Percentiles rank a stretch among this genome's conserved stretches.
These are phyloP conservation scores for Carex arenaria DNA, from an alignment of 202 grass and related monocot species.

Conservation along the genomic window DNA sequence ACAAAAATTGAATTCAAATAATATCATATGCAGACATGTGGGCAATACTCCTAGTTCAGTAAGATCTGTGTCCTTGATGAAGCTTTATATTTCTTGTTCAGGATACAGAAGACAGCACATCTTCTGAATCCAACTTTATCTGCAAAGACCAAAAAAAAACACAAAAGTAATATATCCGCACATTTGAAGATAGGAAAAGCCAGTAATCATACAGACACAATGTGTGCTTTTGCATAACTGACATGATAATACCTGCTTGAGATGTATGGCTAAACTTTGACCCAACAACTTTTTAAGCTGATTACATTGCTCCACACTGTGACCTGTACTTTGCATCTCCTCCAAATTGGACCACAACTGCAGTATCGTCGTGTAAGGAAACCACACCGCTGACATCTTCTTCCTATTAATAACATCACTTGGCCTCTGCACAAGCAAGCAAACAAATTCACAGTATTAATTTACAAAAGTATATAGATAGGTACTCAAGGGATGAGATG, in stretches of 20 bases:
- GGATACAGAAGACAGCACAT: conserved; percentile 51
- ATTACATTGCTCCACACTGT: conserved; percentile 67
- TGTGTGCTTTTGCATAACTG: not conserved
- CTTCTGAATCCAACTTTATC: conserved; percentile 75
- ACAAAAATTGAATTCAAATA: not conserved
- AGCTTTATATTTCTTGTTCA: conserved; percentile 25
- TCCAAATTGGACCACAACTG: conserved; percentile 75
- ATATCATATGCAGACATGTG: not conserved
- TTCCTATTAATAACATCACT: conserved; percentile 69
- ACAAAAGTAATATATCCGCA: not conserved
- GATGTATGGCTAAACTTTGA: conserved; percentile 51
- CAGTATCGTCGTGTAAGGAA: conserved; percentile 60
- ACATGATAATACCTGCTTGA: conserved; percentile 50
- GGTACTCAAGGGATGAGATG: not conserved
- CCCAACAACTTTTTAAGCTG: conserved; percentile 63
- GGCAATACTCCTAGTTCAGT: not conserved
- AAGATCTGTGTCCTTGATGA: not conserved
- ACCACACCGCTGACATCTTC: conserved; percentile 76
- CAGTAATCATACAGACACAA: not conserved
- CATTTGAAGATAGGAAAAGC: not conserved
- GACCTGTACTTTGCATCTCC: conserved; percentile 57
- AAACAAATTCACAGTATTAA: not conserved
- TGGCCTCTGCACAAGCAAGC: conserved; percentile 48
- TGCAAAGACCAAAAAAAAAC: conserved; percentile 12
- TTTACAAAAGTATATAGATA: conserved; percentile 13